Evolutionary conservation across 2,329 filamentous ascomycete genomes (phyloP), one percentile per base, ranked within the genome.

Genomic region (Xylariaceae sp.): DNA sequence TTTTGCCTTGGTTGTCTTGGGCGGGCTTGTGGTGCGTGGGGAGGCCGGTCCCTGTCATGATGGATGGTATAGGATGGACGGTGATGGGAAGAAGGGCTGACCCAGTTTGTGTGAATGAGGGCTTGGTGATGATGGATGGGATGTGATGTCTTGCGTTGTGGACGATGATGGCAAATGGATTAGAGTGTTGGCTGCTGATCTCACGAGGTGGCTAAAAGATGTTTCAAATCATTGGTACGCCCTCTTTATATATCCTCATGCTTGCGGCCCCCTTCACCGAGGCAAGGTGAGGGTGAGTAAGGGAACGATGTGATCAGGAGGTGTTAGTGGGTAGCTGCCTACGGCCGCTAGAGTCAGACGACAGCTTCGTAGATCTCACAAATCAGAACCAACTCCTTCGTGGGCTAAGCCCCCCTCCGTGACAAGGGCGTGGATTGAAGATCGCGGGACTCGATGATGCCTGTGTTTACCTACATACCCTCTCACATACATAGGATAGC

Each of bases 11-110:
- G 48, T 63, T 65, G 54, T 56, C 60, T 18, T 18, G 59, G 57
- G 34, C 58, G 18, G 61, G 45, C 56, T 67, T 66, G 41, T 52
- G 35, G 59, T 60, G 55, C 18, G 62, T 63, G 48, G 57, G 59
- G 17, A 59, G 55, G 15, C 39, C 48, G 11, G 57, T 57, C 41
- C 15, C 60, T 37, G 11, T 56, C 61, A 64, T 64, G 55, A 49
- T 55, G n/a, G 17, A 13, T 18, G n/a, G 17, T 18, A 18, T 13
- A 57, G 10, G 37, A 51, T 15, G 2, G n/a, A n/a, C n/a, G 13
- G 34, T 15, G 18, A 49, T 45, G 45, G 23, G 9, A 11, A 9
- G 54, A 15, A 39, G 17, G n/a, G 30, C 6, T 54, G 39, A 41
- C 10, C 2, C 35, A 50, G 10, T 7, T 18, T 18, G 15, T 37